Conservation (phyloP, 2,329 filamentous ascomycete genomes). For the Curvularia sp. region DNA sequence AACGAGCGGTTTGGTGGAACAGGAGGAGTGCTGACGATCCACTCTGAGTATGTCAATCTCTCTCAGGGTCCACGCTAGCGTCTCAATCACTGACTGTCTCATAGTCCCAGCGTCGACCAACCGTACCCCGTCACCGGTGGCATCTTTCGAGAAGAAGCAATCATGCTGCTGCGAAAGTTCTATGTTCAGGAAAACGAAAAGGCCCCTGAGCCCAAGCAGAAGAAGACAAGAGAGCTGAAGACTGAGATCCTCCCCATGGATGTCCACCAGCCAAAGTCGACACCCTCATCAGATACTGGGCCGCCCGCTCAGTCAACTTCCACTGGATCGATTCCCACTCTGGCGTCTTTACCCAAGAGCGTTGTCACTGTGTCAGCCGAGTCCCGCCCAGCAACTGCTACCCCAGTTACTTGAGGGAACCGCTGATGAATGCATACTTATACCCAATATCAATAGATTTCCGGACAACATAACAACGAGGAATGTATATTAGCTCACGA, state of each 20-base stretch:
- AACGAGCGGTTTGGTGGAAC: constrained; percentile 98
- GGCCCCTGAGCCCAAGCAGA: constrained; percentile 69
- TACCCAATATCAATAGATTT: constrained; percentile 5
- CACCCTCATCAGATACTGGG: constrained; percentile 29
- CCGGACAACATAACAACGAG: not conserved
- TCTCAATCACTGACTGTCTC: constrained; percentile 27
- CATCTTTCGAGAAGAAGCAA: constrained; percentile 88
- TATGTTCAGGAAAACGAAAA: constrained; percentile 98
- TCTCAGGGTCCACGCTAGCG: not conserved
- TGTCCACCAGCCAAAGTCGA: constrained; percentile 46
- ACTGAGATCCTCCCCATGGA: constrained; percentile 62
- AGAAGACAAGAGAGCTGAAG: constrained; percentile 69
- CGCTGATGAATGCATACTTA: constrained; percentile 6
- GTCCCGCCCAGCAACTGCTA: constrained; percentile 6
- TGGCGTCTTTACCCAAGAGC: constrained; percentile 15
- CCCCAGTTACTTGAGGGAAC: constrained; percentile 8
- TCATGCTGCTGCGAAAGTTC: constrained; percentile 89
- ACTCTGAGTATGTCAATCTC: constrained; percentile 64
- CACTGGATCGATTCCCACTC: constrained; percentile 11
- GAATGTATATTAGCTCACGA: constrained; percentile 13
- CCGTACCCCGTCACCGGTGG: constrained; percentile 86
- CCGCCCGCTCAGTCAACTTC: constrained; percentile 9
- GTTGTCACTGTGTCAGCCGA: constrained; percentile 2
- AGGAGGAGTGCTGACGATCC: constrained; percentile 88
- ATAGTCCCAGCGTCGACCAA: constrained; percentile 71